These are phyloP conservation scores for Metarhizium sp. DNA, from an alignment of 2,329 filamentous ascomycete genomes.

Conservation along the genomic window DNA sequence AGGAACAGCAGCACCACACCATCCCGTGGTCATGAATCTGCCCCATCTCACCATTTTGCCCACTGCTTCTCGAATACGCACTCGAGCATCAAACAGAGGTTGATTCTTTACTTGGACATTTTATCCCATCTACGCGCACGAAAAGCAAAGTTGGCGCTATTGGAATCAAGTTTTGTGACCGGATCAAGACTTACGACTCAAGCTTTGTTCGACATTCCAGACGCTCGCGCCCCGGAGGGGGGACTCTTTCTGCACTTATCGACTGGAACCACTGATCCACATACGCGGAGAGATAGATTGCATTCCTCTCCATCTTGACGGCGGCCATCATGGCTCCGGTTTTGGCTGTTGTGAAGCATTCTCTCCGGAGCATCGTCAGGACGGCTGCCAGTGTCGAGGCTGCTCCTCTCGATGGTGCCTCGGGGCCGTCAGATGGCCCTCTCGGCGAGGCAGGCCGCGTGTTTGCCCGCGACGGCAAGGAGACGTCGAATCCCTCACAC, in stretches of 20 bases:
- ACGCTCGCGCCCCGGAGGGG: not conserved
- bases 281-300: not conserved
- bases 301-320: slow-evolving; percentile 2
- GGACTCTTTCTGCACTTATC: not conserved
- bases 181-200: not conserved
- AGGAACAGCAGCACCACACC: slow-evolving; percentile 11
- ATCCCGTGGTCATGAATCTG: not conserved
- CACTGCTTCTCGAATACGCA: not conserved
- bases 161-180: not conserved
- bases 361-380: slow-evolving; percentile 21
- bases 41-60: not conserved
- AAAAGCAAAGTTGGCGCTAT: not conserved
- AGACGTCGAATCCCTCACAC: slow-evolving; percentile 26
- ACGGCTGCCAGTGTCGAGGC: slow-evolving; percentile 9
- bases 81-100: not conserved
- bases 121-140: not conserved
- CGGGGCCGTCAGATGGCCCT: slow-evolving; percentile 27
- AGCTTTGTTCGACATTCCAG: not conserved
- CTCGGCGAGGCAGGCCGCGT: slow-evolving; percentile 31
- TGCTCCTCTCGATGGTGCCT: slow-evolving; percentile 9
- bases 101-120: not conserved
- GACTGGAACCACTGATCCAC: not conserved
- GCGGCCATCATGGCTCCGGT: slow-evolving; percentile 31
- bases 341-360: slow-evolving; percentile 14
- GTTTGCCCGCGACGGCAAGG: slow-evolving; percentile 22